A percentile compares a stretch with the other conserved stretches of the same genome.
phyloP scores from a whole-genome alignment of 257 asterid species.

The Gentiana dahurica region DNA sequence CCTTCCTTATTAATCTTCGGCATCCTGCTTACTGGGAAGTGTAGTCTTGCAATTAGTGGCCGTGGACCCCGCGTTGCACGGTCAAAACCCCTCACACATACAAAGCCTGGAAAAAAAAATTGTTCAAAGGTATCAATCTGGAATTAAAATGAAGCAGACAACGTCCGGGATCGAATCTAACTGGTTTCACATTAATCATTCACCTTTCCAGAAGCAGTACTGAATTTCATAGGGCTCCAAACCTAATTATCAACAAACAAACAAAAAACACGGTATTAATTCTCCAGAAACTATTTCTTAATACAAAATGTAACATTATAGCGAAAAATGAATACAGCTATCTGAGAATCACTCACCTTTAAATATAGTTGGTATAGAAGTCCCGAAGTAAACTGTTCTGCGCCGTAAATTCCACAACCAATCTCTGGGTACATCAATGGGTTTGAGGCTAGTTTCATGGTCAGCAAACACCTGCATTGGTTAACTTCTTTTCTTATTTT shows the following conservation, averaged over 20 bases:
- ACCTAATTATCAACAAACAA: conserved; percentile 34
- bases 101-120: conserved; percentile 58
- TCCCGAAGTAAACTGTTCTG: conserved; percentile 89
- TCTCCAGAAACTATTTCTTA: conserved; percentile 6
- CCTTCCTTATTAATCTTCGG: conserved; percentile 39
- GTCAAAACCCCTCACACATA: conserved; percentile 95
- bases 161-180: neutral
- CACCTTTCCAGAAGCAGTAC: conserved; percentile 98
- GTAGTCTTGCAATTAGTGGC: conserved; percentile 82
- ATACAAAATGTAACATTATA: neutral
- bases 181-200: conserved; percentile 11
- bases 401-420: conserved; percentile 91
- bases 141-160: conserved; percentile 1
- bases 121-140: conserved; percentile 2
- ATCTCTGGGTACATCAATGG: conserved; percentile 73
- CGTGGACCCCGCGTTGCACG: conserved; percentile 71
- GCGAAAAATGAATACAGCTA: neutral
- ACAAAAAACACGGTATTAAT: conserved; percentile 12
- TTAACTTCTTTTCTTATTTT: conserved; percentile 9
- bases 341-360: conserved; percentile 44
- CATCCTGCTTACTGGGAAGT: conserved; percentile 77
- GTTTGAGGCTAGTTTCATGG: conserved; percentile 76
- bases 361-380: conserved; percentile 83
- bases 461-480: conserved; percentile 82
- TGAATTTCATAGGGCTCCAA: conserved; percentile 72